These are phyloP conservation scores for Xylariaceae sp. DNA, from an alignment of 2,329 filamentous ascomycete genomes.

Conservation along the genomic window DNA sequence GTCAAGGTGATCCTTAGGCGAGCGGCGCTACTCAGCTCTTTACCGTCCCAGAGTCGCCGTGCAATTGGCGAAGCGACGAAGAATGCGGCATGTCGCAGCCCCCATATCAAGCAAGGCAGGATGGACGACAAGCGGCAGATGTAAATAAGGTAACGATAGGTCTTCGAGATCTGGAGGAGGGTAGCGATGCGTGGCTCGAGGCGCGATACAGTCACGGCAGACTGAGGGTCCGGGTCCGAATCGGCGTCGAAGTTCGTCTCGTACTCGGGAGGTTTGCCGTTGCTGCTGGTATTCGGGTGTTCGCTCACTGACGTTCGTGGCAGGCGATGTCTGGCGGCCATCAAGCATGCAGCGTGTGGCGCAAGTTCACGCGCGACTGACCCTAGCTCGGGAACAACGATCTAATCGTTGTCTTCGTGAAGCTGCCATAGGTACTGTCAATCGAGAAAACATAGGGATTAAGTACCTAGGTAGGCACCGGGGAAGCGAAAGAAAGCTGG, in stretches of 20 bases:
- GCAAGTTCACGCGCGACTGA: not conserved
- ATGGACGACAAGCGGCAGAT: conserved; percentile 69
- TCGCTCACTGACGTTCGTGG: not conserved
- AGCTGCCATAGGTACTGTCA: too few relatives aligned
- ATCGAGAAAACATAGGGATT: too few relatives aligned
- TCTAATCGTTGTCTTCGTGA: too few relatives aligned
- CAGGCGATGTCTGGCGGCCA: not conserved
- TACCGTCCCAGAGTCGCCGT: conserved; percentile 27
- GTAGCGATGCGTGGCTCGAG: conserved; percentile 76
- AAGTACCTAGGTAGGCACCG: too few relatives aligned
- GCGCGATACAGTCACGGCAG: conserved; percentile 36
- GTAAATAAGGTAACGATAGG: conserved; percentile 71
- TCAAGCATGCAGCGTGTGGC: not conserved
- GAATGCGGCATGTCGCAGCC: conserved; percentile 63
- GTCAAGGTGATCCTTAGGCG: conserved; percentile 54
- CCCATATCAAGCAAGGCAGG: conserved; percentile 68
- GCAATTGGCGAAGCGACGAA: conserved; percentile 60
- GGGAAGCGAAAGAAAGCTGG: too few relatives aligned
- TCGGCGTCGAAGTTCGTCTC: not conserved
- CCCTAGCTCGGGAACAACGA: not conserved
- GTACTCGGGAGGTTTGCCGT: not conserved
- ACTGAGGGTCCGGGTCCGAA: not conserved
- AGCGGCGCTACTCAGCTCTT: conserved; percentile 39
- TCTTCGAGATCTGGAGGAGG: conserved; percentile 66
- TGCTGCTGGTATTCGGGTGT: not conserved